Conservation (phyloP, 2,329 filamentous ascomycete species). For the Rutstroemia sp. region DNA sequence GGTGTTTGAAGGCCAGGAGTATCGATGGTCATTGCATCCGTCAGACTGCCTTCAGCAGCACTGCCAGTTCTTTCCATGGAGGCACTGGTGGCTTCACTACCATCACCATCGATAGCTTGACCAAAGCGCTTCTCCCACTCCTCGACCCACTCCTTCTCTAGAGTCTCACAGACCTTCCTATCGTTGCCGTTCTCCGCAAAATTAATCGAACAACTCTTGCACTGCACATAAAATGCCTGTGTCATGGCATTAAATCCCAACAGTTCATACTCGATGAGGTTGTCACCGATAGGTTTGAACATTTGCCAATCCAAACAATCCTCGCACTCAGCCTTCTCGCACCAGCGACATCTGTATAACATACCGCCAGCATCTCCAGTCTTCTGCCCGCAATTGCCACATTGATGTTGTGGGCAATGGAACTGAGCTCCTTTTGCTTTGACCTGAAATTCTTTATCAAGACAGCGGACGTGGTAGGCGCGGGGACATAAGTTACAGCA, state of each 20-base stretch:
- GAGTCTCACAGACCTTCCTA: conserved; percentile 23
- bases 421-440: conserved; percentile 40
- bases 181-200: conserved; percentile 28
- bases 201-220: conserved; percentile 36
- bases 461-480: conserved; percentile 44
- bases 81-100: neutral
- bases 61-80: conserved; percentile 5
- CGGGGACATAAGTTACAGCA: conserved; percentile 47
- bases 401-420: conserved; percentile 49
- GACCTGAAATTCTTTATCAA: conserved; percentile 34
- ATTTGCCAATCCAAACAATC: conserved; percentile 49
- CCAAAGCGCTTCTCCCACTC: conserved; percentile 18
- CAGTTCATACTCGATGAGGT: conserved; percentile 44
- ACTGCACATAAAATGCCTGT: conserved; percentile 46
- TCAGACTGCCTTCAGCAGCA: conserved; percentile 19
- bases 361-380: conserved; percentile 37
- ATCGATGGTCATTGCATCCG: conserved; percentile 30
- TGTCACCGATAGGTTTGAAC: conserved; percentile 42
- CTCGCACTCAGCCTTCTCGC: conserved; percentile 48
- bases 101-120: neutral
- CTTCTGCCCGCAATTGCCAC: conserved; percentile 44
- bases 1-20: conserved; percentile 25
- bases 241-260: conserved; percentile 35
- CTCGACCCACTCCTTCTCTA: conserved; percentile 24
- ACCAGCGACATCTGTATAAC: conserved; percentile 46